Evolutionary conservation across 352 stramenopile species (phyloP).

Genomic region (Phytophthora nicotianae): DNA sequence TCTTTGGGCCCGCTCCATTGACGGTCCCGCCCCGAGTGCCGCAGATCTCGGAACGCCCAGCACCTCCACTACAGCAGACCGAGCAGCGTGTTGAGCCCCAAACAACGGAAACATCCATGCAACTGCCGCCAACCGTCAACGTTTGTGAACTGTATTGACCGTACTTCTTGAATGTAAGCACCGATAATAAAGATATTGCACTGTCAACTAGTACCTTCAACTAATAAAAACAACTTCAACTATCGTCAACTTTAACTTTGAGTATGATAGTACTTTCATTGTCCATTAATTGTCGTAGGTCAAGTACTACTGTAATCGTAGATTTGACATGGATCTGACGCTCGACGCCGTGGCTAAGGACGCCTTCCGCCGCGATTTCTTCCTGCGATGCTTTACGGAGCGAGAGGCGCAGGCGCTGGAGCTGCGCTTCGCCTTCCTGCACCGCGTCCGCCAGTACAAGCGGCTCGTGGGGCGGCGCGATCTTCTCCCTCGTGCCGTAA

Average conservation of each 20-base stretch:
- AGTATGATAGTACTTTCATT: too few relatives aligned
- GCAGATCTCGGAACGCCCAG: slow-evolving; percentile 11
- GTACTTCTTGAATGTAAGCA: slow-evolving; percentile 26
- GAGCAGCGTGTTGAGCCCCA: background rate
- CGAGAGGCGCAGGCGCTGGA: slow-evolving; percentile 58
- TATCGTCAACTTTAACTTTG: background rate
- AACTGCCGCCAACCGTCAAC: slow-evolving; percentile 17
- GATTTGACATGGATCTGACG: slow-evolving; percentile 37
- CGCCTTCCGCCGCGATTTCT: slow-evolving; percentile 59
- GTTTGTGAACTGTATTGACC: slow-evolving; percentile 30
- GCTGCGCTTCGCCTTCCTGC: slow-evolving; percentile 62
- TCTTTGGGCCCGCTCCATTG: slow-evolving; percentile 41
- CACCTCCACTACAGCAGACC: slow-evolving; percentile 2
- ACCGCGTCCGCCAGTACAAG: slow-evolving; percentile 64
- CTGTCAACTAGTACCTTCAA: background rate
- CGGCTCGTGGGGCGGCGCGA: slow-evolving; percentile 50
- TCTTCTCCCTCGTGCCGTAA: slow-evolving; percentile 49
- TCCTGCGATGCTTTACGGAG: slow-evolving; percentile 58
- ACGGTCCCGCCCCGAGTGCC: slow-evolving; percentile 6
- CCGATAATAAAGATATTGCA: slow-evolving; percentile 30
- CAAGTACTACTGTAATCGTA: background rate
- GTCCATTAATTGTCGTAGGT: too few relatives aligned
- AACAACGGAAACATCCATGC: background rate
- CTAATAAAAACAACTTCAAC: slow-evolving; percentile 7
- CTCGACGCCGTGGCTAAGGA: slow-evolving; percentile 68